Percentiles rank a stretch among this genome's conserved stretches.
phyloP scores from a whole-genome alignment of 129 eudicot species.

The Pseudognaphalium luteoalbum region DNA sequence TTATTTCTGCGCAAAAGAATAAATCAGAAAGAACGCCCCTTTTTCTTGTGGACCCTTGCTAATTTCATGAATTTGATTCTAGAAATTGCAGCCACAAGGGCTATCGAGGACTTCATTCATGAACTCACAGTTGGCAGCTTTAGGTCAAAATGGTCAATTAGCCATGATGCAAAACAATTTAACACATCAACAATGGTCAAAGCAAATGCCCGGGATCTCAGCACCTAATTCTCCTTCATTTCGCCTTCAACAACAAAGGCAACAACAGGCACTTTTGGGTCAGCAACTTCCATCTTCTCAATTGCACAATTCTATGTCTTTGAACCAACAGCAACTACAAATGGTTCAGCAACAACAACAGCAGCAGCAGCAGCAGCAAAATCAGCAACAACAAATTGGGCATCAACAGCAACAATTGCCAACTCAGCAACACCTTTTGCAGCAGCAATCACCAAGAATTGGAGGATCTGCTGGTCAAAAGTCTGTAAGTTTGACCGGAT shows the following conservation, averaged over 20 bases:
- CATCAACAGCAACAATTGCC: slow-evolving; percentile 49
- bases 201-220: slow-evolving; percentile 82
- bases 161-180: slow-evolving; percentile 67
- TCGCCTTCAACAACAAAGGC: slow-evolving; percentile 74
- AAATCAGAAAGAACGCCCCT: background rate
- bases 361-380: slow-evolving; percentile 50
- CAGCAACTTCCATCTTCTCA: slow-evolving; percentile 77
- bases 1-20: background rate
- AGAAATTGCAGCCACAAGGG: slow-evolving; percentile 77
- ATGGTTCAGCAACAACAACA: slow-evolving; percentile 74
- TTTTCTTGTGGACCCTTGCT: slow-evolving; percentile 17
- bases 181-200: slow-evolving; percentile 80
- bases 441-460: slow-evolving; percentile 78
- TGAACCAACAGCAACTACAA: slow-evolving; percentile 72
- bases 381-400: slow-evolving; percentile 60
- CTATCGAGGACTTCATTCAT: slow-evolving; percentile 67
- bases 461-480: slow-evolving; percentile 76
- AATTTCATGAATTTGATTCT: slow-evolving; percentile 23
- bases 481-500: slow-evolving; percentile 83
- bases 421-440: slow-evolving; percentile 55
- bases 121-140: slow-evolving; percentile 66
- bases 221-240: slow-evolving; percentile 74
- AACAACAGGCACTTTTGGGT: slow-evolving; percentile 57
- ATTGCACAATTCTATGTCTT: slow-evolving; percentile 56
- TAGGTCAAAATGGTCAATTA: slow-evolving; percentile 76